These are phyloP conservation scores for Omphalotus guepiniiformis DNA, from an alignment of 768 basidiomycete species.

Conservation along the genomic window DNA sequence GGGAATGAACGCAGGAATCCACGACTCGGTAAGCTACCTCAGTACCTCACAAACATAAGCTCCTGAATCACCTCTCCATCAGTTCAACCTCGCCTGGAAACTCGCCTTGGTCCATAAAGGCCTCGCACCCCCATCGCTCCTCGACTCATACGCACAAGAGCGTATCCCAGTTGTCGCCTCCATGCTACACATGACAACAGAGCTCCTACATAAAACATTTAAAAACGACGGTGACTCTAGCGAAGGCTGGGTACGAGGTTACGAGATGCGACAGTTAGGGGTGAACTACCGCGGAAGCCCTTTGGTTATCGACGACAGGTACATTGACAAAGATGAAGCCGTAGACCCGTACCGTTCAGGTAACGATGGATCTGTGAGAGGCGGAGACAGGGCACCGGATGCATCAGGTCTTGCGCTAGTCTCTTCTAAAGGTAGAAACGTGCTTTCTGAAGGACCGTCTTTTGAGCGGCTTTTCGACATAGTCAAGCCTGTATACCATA, in stretches of 20 bases:
- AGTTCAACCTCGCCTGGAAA: constrained; percentile 24
- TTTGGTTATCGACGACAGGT: constrained; percentile 1
- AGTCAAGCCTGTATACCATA: neutral
- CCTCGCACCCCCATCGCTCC: constrained; percentile 14
- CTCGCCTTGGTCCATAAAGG: constrained; percentile 18
- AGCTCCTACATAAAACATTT: constrained; percentile 12
- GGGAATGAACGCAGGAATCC: constrained; percentile 29
- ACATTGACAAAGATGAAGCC: neutral
- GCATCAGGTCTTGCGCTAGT: neutral
- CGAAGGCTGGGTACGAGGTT: constrained; percentile 9
- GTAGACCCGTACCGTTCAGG: neutral
- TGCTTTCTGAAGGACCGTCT: constrained; percentile 1
- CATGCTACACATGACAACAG: constrained; percentile 19
- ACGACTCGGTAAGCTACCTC: constrained; percentile 15
- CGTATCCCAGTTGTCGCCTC: constrained; percentile 24
- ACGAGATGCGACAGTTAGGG: constrained; percentile 3
- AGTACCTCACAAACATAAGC: neutral
- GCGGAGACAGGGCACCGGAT: constrained; percentile 1
- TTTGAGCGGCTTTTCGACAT: constrained; percentile 17
- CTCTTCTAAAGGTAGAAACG: no score
- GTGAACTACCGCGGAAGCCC: constrained; percentile 6
- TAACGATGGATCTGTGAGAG: neutral
- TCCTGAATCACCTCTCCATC: neutral
- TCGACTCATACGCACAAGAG: constrained; percentile 21
- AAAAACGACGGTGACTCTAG: neutral